Evolutionary conservation across 2,329 filamentous ascomycete genomes (phyloP).

Genomic region (Trichoderma sp.): DNA sequence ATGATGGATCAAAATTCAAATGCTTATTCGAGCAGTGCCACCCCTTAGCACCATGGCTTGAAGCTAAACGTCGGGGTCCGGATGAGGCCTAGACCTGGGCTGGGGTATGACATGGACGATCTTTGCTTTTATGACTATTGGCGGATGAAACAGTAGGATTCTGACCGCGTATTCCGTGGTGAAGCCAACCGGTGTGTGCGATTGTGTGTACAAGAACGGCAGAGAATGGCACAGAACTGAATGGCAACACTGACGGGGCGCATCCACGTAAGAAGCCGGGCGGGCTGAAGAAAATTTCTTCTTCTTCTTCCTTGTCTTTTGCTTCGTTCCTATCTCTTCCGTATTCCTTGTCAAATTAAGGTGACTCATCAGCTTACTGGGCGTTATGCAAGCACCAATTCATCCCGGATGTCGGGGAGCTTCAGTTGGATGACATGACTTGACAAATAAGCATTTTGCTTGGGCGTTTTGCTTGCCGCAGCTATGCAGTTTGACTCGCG

Average conservation of each 20-base stretch:
- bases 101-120: slow-evolving; percentile 1
- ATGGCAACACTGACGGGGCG: not conserved
- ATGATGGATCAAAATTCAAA: not conserved
- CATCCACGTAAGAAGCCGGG: not conserved
- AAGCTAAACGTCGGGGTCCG: slow-evolving; percentile 7
- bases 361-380: slow-evolving; percentile 10
- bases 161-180: not conserved
- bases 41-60: not conserved
- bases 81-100: slow-evolving; percentile 4
- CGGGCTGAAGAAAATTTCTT: not conserved
- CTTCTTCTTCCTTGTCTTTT: not conserved
- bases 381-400: slow-evolving; percentile 6
- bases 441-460: not conserved
- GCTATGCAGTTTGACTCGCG: not conserved
- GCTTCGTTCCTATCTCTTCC: not conserved
- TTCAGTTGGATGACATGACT: not conserved
- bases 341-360: not conserved
- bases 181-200: not conserved
- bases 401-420: slow-evolving; percentile 1
- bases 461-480: slow-evolving; percentile 1
- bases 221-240: not conserved
- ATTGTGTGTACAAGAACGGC: not conserved
- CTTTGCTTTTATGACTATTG: not conserved
- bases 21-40: not conserved
- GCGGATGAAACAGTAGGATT: not conserved